These are phyloP conservation scores for Litchi chinensis DNA, from an alignment of 345 rosid species.

Conservation along the genomic window DNA sequence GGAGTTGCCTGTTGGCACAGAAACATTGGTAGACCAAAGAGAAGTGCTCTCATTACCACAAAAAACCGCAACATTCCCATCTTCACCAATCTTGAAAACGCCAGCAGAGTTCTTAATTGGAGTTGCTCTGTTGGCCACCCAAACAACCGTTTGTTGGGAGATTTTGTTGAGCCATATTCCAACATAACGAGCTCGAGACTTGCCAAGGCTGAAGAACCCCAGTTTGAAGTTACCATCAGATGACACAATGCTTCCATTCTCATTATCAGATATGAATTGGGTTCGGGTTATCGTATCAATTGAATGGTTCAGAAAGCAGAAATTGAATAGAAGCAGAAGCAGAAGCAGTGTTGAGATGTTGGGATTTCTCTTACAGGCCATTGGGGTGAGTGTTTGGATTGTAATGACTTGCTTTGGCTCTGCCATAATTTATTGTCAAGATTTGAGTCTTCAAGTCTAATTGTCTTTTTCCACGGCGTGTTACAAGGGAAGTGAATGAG, in stretches of 20 bases:
- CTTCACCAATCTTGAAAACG: neutral
- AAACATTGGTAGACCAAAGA: slow-evolving; percentile 28
- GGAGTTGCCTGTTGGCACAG: neutral
- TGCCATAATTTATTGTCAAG: too few relatives aligned
- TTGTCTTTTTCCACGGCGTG: too few relatives aligned
- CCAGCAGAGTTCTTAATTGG: neutral
- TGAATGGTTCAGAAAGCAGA: too few relatives aligned
- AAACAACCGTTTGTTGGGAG: neutral
- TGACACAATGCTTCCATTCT: neutral
- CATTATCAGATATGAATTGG: neutral
- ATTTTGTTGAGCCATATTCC: slow-evolving; percentile 1
- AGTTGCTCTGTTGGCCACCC: neutral
- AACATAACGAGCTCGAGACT: neutral
- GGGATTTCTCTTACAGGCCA: too few relatives aligned
- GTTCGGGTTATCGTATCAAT: neutral
- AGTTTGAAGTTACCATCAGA: too few relatives aligned
- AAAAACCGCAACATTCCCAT: slow-evolving; percentile 26
- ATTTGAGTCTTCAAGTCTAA: too few relatives aligned
- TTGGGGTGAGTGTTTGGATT: too few relatives aligned
- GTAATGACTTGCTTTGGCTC: too few relatives aligned
- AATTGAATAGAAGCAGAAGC: too few relatives aligned
- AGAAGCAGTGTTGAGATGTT: too few relatives aligned
- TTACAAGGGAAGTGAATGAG: too few relatives aligned
- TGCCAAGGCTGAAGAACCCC: slow-evolving; percentile 11
- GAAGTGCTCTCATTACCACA: neutral